phyloP scores from a whole-genome alignment of 805 yeast genomes.

The Barnettozyma sp. region DNA sequence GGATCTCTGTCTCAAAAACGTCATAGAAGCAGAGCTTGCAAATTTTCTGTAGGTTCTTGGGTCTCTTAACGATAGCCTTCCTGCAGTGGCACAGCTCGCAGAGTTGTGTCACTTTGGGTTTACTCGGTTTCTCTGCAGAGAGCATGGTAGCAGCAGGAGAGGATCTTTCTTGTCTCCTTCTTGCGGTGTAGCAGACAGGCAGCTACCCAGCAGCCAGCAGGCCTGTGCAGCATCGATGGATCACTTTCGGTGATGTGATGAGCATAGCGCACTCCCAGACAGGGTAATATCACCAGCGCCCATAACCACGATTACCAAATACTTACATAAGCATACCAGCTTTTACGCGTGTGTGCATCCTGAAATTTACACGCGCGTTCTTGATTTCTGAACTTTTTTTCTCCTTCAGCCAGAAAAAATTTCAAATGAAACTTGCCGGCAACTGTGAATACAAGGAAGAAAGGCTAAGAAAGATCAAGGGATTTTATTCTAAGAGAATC shows the following conservation, averaged over 20 bases:
- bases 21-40: constrained; percentile 87
- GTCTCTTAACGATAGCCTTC: constrained; percentile 84
- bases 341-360: no score
- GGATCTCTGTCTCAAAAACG: constrained; percentile 93
- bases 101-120: constrained; percentile 34
- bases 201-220: constrained; percentile 5
- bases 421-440: no score
- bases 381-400: no score
- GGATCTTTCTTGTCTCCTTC: not conserved
- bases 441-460: constrained; percentile 4
- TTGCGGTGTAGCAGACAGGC: no score
- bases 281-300: no score
- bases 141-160: not conserved
- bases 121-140: constrained; percentile 6
- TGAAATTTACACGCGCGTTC: constrained; percentile 18
- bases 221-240: not conserved
- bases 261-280: no score
- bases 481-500: no score
- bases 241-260: no score
- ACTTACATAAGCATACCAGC: constrained; percentile 4
- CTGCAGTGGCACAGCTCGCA: constrained; percentile 83
- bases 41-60: constrained; percentile 82
- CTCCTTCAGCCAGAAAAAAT: constrained; percentile 16
- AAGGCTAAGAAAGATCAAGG: not conserved
- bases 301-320: not conserved